Evolutionary conservation across 1,284 basidiomycete species (phyloP).

Genomic region (Athelia psychrophila): DNA sequence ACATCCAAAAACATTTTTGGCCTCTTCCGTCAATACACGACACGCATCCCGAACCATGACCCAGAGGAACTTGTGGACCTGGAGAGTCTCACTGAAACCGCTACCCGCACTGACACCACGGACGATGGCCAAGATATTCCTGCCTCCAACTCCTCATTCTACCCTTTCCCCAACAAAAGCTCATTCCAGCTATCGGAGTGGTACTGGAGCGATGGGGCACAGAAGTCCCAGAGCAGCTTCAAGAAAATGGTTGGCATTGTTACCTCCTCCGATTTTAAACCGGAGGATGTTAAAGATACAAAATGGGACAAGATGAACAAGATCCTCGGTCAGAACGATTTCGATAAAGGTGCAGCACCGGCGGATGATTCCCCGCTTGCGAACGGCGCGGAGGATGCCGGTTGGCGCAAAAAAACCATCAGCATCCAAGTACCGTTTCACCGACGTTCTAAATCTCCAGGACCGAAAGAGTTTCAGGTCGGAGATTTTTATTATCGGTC

Average conservation of each 20-base stretch:
- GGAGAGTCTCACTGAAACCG: neutral
- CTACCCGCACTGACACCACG: too few relatives aligned
- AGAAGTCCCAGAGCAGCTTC: conserved; percentile 5
- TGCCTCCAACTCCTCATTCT: neutral
- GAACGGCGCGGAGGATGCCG: neutral
- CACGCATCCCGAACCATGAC: conserved; percentile 21
- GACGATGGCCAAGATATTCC: too few relatives aligned
- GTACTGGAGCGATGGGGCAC: conserved; percentile 6
- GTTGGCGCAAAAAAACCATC: neutral
- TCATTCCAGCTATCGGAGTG: conserved; percentile 6
- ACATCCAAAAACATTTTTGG: conserved; percentile 24
- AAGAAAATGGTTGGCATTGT: conserved; percentile 1
- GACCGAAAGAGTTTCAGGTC: neutral
- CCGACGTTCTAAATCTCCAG: neutral
- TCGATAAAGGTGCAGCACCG: neutral
- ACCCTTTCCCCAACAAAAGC: neutral
- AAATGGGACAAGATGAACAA: neutral
- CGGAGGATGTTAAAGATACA: neutral
- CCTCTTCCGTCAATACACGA: conserved; percentile 22
- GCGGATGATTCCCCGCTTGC: neutral
- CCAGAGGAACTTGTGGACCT: conserved; percentile 19
- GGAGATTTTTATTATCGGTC: conserved; percentile 6
- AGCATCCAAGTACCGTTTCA: neutral
- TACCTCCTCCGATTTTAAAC: neutral
- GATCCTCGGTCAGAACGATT: neutral